A percentile compares a stretch with the other conserved stretches of the same genome.
Conservation (phyloP, 768 basidiomycete species). For the Termitomyces sp. region DNA sequence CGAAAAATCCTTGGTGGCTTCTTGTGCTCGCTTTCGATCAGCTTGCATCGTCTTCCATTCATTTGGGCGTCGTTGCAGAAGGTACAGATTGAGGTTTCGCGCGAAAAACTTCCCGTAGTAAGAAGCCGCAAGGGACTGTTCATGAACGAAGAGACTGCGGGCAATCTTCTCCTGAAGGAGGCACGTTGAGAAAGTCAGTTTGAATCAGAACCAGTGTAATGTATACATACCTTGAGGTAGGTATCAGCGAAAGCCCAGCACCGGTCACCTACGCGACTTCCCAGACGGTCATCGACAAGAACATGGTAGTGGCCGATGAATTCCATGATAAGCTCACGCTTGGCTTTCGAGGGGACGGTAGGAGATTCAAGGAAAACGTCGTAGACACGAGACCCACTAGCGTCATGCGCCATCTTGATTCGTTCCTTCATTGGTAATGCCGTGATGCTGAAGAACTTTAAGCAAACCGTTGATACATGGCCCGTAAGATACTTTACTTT, state of each 20-base stretch:
- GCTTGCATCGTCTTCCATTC: constrained; percentile 80
- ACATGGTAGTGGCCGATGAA: constrained; percentile 76
- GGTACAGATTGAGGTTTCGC: constrained; percentile 67
- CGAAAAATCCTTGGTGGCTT: constrained; percentile 5
- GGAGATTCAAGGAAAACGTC: constrained; percentile 72
- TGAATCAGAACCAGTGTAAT: not conserved
- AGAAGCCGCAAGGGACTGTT: constrained; percentile 66
- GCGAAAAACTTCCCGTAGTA: constrained; percentile 88
- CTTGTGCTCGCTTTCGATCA: constrained; percentile 25
- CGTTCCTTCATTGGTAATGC: constrained; percentile 54
- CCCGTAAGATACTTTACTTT: constrained; percentile 39
- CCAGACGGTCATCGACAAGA: constrained; percentile 86
- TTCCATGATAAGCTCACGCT: constrained; percentile 64
- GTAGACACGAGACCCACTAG: constrained; percentile 71
- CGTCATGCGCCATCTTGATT: constrained; percentile 42
- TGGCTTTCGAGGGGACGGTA: constrained; percentile 55
- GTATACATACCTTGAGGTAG: constrained; percentile 68
- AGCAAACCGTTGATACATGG: not conserved
- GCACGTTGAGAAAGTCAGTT: not conserved
- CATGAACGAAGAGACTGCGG: constrained; percentile 65
- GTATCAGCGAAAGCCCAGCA: constrained; percentile 91
- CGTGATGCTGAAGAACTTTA: constrained; percentile 39
- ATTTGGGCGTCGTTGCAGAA: constrained; percentile 73
- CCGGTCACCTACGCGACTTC: constrained; percentile 85
- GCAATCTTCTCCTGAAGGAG: constrained; percentile 82